phyloP scores from a whole-genome alignment of 805 yeast genomes.

The Candida caryicola region DNA sequence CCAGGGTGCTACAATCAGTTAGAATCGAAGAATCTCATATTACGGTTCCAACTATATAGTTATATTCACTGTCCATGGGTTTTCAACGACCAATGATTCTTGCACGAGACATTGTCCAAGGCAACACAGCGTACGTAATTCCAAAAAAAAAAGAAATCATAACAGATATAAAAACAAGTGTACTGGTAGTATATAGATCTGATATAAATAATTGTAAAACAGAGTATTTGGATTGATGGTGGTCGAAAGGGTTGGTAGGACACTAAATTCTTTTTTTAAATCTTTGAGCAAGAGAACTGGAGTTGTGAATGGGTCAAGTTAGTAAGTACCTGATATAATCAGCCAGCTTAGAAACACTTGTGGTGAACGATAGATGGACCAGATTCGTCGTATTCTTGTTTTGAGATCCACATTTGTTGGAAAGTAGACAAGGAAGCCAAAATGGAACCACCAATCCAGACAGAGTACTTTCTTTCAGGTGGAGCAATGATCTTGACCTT shows the following conservation, averaged over 20 bases:
- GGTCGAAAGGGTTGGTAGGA: neutral
- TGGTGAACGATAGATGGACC: conserved; percentile 99
- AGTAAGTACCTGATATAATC: neutral
- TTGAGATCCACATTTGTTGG: conserved; percentile 99
- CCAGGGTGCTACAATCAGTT: no score
- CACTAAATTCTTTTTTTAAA: neutral
- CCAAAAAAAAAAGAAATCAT: neutral
- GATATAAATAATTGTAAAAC: neutral
- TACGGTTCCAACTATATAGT: neutral
- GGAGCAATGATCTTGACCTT: conserved; percentile 99
- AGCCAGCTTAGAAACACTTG: conserved; percentile 75
- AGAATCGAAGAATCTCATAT: neutral
- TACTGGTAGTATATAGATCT: neutral
- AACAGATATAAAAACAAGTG: neutral
- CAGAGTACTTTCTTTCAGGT: conserved; percentile 98
- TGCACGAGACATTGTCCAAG: no score
- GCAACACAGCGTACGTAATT: neutral
- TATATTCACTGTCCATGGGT: no score
- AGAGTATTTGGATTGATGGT: neutral
- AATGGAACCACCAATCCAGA: conserved; percentile 99
- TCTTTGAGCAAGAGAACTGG: neutral
- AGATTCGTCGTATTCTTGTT: conserved; percentile 99
- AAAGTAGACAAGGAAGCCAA: conserved; percentile 97
- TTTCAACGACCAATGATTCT: no score
- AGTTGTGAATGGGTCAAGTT: neutral